Evolutionary conservation across 2,329 filamentous ascomycete species (phyloP), one percentile per base, ranked within the genome.

Genomic region (Colletotrichum caudatum): DNA sequence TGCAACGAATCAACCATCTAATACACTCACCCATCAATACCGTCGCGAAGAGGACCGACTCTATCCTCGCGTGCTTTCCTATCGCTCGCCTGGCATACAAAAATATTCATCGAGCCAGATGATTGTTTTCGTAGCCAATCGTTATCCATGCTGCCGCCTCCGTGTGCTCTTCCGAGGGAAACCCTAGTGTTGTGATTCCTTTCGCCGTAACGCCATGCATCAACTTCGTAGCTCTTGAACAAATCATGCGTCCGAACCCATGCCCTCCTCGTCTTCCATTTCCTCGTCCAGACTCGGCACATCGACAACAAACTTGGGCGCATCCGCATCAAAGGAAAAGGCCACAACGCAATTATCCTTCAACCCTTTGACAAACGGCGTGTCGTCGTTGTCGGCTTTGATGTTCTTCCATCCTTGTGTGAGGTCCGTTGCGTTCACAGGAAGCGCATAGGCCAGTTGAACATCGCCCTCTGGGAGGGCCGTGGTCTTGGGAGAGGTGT

Each of bases 331-430:
- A 53, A 89, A 81, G 0, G 82, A 78, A 77, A 90, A 89, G 0
- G 87, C 87, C 20, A 90, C 77, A 0, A 83, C 79, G 67, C 80
- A 81, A 48, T 85, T 85, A 39, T 89, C 82, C 72, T 83, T 82
- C 14, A 90, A 60, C 0, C 83, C 84, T 68, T 84, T 81, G 53
- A 78, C 80, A 0, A 78, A 77, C 0, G 85, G 82, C 0, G 82
- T 86, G 64, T 84, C 82, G 0, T 72, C 74, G 2, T 80, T 80
- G 0, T 77, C 74, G 2, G 82, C 77, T 2, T 82, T 79, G 14
- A 90, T 78, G 33, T 79, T 79, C 75, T 80, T 84, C 88, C 88
- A 90, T 8, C 87, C 88, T 26, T 81, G 78, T 0, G 79, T 77
- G 2, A 83, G 79, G 60, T 90, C 86, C 37, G 81, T 80, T 18